Conservation (phyloP, 306 rosid genomes). For the Corylus americana region DNA sequence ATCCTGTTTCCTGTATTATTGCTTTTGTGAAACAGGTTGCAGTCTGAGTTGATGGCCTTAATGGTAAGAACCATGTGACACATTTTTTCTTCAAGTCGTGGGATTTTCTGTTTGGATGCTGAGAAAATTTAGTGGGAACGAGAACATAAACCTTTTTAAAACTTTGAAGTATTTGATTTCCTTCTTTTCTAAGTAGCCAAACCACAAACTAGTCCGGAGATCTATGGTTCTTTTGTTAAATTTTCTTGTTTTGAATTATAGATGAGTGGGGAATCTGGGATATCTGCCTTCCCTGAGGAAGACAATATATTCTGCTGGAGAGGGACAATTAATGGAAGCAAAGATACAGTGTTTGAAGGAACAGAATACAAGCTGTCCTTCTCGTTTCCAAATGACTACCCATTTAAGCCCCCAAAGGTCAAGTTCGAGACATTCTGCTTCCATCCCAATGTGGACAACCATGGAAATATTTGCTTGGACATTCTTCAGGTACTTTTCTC, state of each 20-base stretch:
- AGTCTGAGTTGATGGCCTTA: constrained; percentile 92
- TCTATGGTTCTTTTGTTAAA: background rate
- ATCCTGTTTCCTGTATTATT: background rate
- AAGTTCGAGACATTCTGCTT: constrained; percentile 84
- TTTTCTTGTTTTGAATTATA: constrained; percentile 23
- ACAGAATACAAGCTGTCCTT: constrained; percentile 80
- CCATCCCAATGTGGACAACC: constrained; percentile 87
- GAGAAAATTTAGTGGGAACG: too few species aligned
- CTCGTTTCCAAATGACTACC: constrained; percentile 85
- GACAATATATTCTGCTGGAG: constrained; percentile 95
- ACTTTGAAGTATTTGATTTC: background rate
- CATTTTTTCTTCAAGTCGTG: background rate
- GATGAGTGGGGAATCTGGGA: constrained; percentile 94
- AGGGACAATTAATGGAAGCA: constrained; percentile 93
- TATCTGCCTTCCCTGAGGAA: constrained; percentile 95
- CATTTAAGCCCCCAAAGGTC: constrained; percentile 91
- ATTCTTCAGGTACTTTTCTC: constrained; percentile 78
- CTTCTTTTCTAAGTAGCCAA: background rate
- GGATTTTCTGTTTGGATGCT: constrained; percentile 7
- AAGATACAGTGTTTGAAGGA: constrained; percentile 89
- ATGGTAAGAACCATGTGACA: constrained; percentile 58
- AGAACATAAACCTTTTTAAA: background rate
- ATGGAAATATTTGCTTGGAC: constrained; percentile 93
- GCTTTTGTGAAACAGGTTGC: constrained; percentile 56
- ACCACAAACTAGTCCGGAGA: background rate